Conservation (phyloP, 2,329 filamentous ascomycete genomes). For the Neurospora crassa region DNA sequence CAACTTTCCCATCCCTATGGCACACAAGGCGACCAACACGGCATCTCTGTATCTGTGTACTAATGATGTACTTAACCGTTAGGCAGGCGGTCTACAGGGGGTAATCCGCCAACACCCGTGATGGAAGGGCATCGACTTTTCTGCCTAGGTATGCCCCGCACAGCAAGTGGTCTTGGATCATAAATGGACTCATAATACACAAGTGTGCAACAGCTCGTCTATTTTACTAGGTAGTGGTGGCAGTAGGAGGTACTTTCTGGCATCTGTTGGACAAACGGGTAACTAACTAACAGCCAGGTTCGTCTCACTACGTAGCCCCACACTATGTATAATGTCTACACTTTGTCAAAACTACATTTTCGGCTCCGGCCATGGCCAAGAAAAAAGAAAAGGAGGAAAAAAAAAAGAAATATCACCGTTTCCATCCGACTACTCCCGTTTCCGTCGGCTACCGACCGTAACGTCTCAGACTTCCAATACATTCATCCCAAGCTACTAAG, state of each 20-base stretch:
- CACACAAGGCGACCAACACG: neutral
- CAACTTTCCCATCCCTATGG: neutral
- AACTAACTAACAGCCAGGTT: neutral
- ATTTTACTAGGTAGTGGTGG: neutral
- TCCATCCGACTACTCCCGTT: neutral
- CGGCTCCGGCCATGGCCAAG: neutral
- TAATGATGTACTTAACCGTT: neutral
- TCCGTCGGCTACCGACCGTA: neutral
- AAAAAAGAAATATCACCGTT: neutral
- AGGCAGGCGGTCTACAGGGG: neutral
- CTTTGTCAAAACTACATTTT: neutral
- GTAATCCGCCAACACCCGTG: neutral
- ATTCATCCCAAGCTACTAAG: neutral
- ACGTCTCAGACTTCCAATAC: neutral
- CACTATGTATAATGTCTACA: neutral
- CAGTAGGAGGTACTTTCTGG: neutral
- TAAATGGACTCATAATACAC: neutral
- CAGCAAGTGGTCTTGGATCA: too few relatives aligned
- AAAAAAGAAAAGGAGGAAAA: neutral
- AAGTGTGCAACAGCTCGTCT: neutral
- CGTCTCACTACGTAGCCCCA: neutral
- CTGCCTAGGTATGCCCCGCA: neutral
- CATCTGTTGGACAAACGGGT: neutral
- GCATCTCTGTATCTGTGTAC: neutral
- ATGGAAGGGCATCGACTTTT: neutral